Evolutionary conservation across 495 filamentous ascomycete species (phyloP).

Genomic region (Trichoderma erinaceum): DNA sequence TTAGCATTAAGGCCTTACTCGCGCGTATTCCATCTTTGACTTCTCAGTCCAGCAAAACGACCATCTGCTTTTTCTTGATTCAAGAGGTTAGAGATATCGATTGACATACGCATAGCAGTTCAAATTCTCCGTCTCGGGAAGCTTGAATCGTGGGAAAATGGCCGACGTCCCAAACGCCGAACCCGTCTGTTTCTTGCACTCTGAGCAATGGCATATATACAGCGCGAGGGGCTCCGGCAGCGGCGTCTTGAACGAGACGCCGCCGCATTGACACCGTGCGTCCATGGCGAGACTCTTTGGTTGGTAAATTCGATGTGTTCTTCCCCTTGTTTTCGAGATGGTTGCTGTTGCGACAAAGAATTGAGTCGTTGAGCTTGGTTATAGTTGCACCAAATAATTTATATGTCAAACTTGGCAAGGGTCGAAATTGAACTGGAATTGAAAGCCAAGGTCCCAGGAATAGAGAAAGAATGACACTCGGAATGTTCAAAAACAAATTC

Average conservation of each 20-base stretch:
- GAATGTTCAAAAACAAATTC: neutral
- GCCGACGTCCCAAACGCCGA: conserved; percentile 63
- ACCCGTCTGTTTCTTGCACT: conserved; percentile 60
- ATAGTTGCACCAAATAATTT: no score
- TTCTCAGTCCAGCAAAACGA: neutral
- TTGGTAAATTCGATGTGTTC: no score
- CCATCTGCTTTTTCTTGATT: neutral
- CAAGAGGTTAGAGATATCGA: neutral
- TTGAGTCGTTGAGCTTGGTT: no score
- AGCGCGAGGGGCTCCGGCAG: conserved; percentile 47
- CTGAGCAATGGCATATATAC: conserved; percentile 64
- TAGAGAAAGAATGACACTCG: neutral
- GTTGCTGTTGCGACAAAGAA: neutral
- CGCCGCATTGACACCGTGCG: conserved; percentile 58
- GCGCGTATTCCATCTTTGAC: neutral
- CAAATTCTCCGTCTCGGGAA: conserved; percentile 40
- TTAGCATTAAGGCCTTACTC: neutral
- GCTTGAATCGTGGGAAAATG: conserved; percentile 56
- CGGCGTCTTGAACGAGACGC: conserved; percentile 56
- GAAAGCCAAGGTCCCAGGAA: neutral
- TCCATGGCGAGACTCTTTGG: conserved; percentile 33
- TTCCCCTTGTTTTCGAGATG: neutral
- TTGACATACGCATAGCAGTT: conserved; percentile 42
- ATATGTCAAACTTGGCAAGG: no score
- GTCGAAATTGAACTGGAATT: neutral